A percentile compares a stretch with the other conserved stretches of the same genome.
Evolutionary conservation across 2,329 filamentous ascomycete genomes (phyloP).

Genomic region (Phyllosticta citribraziliensis): DNA sequence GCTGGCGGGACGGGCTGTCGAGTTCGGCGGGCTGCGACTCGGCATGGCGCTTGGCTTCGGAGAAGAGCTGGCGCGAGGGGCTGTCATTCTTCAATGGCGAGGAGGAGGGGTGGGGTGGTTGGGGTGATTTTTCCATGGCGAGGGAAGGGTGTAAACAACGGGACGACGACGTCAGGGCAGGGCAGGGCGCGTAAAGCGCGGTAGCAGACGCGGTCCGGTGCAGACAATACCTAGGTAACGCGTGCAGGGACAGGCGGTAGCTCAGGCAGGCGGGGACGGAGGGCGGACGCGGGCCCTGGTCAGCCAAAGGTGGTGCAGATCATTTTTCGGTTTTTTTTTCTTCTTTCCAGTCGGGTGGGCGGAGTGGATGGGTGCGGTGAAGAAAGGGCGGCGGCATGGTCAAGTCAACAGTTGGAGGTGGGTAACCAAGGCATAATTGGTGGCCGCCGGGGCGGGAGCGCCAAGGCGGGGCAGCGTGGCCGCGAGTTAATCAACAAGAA

Average conservation of each 20-base stretch:
- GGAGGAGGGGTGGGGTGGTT: background rate
- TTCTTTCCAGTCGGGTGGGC: no score
- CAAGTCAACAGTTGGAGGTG: no score
- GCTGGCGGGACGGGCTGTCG: conserved; percentile 25
- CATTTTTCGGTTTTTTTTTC: background rate
- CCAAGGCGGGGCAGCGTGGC: background rate
- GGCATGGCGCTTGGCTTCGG: background rate
- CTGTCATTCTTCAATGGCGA: conserved; percentile 3
- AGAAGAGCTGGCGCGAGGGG: conserved; percentile 3
- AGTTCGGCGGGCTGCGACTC: conserved; percentile 5
- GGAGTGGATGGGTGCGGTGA: background rate
- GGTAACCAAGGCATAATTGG: background rate
- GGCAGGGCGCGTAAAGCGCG: background rate
- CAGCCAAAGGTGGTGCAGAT: background rate
- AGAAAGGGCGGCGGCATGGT: background rate
- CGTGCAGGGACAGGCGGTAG: background rate
- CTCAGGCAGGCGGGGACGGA: background rate
- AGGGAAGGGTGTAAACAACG: background rate
- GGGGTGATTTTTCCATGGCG: background rate
- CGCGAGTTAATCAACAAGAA: background rate
- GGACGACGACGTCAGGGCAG: background rate
- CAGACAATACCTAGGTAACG: background rate
- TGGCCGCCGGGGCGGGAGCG: background rate
- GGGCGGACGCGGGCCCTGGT: background rate
- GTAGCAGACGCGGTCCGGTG: background rate